These are phyloP conservation scores for Venturia asperata DNA, from an alignment of 2,329 filamentous ascomycete genomes.

Conservation along the genomic window DNA sequence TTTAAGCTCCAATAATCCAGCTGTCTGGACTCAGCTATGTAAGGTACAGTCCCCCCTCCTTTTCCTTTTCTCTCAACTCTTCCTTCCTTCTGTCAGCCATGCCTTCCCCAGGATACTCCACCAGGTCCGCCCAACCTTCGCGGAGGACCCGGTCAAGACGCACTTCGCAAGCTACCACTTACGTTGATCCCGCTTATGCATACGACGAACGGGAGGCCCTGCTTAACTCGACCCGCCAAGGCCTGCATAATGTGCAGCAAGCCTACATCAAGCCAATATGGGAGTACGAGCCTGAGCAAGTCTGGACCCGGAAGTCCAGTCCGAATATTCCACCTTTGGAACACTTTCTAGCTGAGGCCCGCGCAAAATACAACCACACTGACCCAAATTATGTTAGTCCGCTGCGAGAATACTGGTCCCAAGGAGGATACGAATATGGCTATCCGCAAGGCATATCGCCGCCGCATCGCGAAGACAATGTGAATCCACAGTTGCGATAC, in stretches of 20 bases:
- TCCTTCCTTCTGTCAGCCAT: neutral
- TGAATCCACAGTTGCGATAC: neutral
- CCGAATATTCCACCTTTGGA: slow-evolving; percentile 3
- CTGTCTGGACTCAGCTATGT: neutral
- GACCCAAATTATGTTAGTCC: neutral
- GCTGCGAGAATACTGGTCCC: neutral
- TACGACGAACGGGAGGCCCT: slow-evolving; percentile 2
- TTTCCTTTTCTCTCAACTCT: neutral
- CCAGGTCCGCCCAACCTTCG: neutral
- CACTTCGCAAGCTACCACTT: slow-evolving; percentile 12
- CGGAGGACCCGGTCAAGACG: neutral
- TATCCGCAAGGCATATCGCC: slow-evolving; percentile 9
- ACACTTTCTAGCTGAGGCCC: neutral
- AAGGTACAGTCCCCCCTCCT: neutral
- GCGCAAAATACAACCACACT: neutral
- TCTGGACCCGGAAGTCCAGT: slow-evolving; percentile 5
- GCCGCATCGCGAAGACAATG: slow-evolving; percentile 2
- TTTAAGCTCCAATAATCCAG: slow-evolving; percentile 5
- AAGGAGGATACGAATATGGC: slow-evolving; percentile 8
- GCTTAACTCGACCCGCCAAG: slow-evolving; percentile 1
- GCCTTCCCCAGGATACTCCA: neutral
- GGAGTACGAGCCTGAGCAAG: slow-evolving; percentile 11
- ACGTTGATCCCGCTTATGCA: slow-evolving; percentile 9
- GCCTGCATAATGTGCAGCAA: slow-evolving; percentile 1
- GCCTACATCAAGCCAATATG: slow-evolving; percentile 10